phyloP scores from a whole-genome alignment of 805 yeast species.

The Saturnispora silvae region DNA sequence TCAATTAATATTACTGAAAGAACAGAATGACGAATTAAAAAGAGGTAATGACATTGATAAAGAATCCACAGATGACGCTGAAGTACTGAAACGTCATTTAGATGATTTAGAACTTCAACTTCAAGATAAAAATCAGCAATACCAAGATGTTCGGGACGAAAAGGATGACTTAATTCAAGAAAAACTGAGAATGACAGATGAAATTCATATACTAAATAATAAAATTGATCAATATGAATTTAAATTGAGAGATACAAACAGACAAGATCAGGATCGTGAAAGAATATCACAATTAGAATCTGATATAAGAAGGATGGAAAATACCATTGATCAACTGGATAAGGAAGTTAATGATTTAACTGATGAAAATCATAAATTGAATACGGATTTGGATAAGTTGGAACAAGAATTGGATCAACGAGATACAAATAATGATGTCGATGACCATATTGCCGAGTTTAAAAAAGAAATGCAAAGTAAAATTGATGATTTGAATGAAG shows the following conservation, averaged over 20 bases:
- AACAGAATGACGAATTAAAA: constrained; percentile 2
- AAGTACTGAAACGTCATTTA: background rate
- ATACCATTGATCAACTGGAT: constrained; percentile 2
- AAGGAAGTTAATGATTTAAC: constrained; percentile 6
- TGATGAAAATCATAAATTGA: constrained; percentile 8
- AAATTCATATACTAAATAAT: constrained; percentile 13
- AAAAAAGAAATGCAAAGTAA: constrained; percentile 17
- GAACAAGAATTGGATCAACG: constrained; percentile 15
- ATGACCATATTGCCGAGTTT: constrained; percentile 15
- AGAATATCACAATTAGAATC: background rate
- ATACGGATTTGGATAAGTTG: constrained; percentile 9
- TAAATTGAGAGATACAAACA: constrained; percentile 1
- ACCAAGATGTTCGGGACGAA: constrained; percentile 4
- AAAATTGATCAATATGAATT: constrained; percentile 11
- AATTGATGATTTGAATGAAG: constrained; percentile 15
- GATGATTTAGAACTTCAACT: constrained; percentile 2
- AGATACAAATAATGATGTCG: constrained; percentile 7
- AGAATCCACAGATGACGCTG: background rate
- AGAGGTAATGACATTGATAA: background rate
- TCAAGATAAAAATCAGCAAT: constrained; percentile 6
- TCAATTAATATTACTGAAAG: constrained; percentile 7
- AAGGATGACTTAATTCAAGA: constrained; percentile 9
- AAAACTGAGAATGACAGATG: constrained; percentile 19
- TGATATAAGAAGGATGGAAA: background rate
- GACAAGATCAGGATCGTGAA: background rate